Evolutionary conservation across 176 grass and related monocot genomes (phyloP).

Genomic region (Tuctoria greenei): DNA sequence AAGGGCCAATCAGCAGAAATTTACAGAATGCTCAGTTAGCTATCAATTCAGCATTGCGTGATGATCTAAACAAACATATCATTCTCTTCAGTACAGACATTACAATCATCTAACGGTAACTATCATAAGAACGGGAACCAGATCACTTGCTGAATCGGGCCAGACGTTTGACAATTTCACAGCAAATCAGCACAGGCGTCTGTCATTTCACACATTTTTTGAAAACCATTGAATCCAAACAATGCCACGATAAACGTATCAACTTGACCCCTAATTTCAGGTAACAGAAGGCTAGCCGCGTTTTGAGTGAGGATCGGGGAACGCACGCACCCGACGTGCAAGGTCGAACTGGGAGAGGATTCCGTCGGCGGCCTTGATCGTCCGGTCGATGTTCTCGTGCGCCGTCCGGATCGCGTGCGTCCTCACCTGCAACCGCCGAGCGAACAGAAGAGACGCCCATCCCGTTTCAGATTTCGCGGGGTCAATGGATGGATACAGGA

Average conservation of each 20-base stretch:
- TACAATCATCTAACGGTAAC: slow-evolving; percentile 2
- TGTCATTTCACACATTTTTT: neutral
- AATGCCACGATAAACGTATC: neutral
- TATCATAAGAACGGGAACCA: too few species aligned
- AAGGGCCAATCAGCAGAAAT: neutral
- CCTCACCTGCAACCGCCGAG: slow-evolving; percentile 51
- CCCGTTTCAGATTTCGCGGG: neutral
- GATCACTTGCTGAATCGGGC: neutral
- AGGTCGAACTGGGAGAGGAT: slow-evolving; percentile 75
- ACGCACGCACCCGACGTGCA: slow-evolving; percentile 53
- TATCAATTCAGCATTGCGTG: neutral
- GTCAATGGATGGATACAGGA: neutral
- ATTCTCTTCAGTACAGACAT: slow-evolving; percentile 1
- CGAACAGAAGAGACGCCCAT: neutral
- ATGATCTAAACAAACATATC: neutral
- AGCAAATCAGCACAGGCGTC: neutral
- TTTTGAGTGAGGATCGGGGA: neutral
- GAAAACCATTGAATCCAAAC: slow-evolving; percentile 21
- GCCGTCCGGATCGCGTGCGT: slow-evolving; percentile 82
- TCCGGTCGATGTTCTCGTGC: slow-evolving; percentile 82
- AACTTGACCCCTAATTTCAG: neutral
- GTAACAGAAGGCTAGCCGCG: neutral
- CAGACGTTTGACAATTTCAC: neutral
- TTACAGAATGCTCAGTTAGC: neutral
- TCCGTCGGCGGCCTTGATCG: slow-evolving; percentile 62